Evolutionary conservation across 1,284 basidiomycete species (phyloP), one percentile per base, ranked within the genome.

Genomic region (Fomitopsis betulina): DNA sequence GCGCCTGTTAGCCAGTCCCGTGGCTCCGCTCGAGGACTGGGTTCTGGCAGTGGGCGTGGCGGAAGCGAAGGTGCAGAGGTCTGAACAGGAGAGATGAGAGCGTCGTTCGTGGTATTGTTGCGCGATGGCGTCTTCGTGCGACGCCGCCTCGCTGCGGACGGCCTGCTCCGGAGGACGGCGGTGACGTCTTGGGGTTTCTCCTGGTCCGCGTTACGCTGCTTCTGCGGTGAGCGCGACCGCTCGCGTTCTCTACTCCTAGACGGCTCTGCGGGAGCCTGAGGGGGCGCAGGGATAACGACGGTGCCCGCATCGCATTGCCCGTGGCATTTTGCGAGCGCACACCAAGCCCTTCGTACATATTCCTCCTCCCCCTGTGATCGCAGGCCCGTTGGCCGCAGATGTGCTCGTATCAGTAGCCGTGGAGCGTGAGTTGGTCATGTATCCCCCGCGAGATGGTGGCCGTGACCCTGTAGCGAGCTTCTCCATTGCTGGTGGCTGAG

Each of bases 1-100:
- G 79, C 78, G 4, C 89, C 89, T 17, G 89, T 89, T 19, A 92
- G 72, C 89, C 89, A 90, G 66, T 92, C 89, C 62, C 74, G 79
- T 10, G 74, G 73, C 27, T 65, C 61, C 3, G 53, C 38, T 6
- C 62, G 42, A 9, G 63, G 62, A 21, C 62, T 58, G 2, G 61
- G 58, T 30, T 53, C 12, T 9, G 53, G 53, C 15, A 19, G 23
- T 23, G 53, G 68, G 6, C 69, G 63, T 0, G 67, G 68, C 8
- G 68, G 69, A 1, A 69, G 64, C 0, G 63, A 51, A 2, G 70
- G 70, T 7, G 51, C 12, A 10, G 19, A 12, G 19, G 32, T 32
- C 39, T 8, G 27, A 27, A 45, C 35, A 15, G 60, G 51, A 0
- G 60, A 59, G 17, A 65, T 39, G 2, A 65, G 43, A 3, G 35